These are phyloP conservation scores for Scedosporium boydii DNA, from an alignment of 2,329 filamentous ascomycete species.

Conservation along the genomic window DNA sequence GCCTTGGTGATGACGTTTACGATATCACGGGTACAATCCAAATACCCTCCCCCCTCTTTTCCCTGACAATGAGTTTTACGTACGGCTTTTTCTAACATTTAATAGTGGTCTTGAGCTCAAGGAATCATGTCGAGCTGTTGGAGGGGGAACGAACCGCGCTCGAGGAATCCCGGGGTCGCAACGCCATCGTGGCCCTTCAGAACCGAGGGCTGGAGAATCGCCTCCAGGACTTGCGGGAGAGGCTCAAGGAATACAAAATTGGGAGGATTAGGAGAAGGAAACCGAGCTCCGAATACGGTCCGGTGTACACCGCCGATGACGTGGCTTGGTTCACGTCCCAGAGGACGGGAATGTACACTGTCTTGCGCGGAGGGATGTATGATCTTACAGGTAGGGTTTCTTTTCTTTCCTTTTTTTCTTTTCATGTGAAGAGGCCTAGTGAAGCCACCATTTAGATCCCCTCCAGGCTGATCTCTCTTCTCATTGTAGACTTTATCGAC, in stretches of 20 bases:
- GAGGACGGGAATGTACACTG: constrained; percentile 4
- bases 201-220: neutral
- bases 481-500: constrained; percentile 8
- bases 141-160: neutral
- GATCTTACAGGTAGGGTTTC: neutral
- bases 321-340: neutral
- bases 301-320: neutral
- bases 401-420: neutral
- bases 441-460: neutral
- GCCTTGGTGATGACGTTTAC: constrained; percentile 9
- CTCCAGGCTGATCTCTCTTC: neutral
- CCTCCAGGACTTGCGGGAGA: neutral
- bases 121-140: neutral
- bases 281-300: neutral
- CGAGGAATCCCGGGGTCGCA: neutral
- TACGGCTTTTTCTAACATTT: neutral
- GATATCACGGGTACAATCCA: constrained; percentile 8
- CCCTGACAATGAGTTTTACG: neutral
- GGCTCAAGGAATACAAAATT: neutral
- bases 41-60: too few species aligned
- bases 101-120: neutral
- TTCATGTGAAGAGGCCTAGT: too few species aligned
- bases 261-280: neutral
- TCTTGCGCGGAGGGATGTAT: neutral
- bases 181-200: neutral